A percentile compares a stretch with the other conserved stretches of the same genome.
These are phyloP conservation scores for Suhomyces sp. DNA, from an alignment of 805 yeast genomes.

Conservation along the genomic window DNA sequence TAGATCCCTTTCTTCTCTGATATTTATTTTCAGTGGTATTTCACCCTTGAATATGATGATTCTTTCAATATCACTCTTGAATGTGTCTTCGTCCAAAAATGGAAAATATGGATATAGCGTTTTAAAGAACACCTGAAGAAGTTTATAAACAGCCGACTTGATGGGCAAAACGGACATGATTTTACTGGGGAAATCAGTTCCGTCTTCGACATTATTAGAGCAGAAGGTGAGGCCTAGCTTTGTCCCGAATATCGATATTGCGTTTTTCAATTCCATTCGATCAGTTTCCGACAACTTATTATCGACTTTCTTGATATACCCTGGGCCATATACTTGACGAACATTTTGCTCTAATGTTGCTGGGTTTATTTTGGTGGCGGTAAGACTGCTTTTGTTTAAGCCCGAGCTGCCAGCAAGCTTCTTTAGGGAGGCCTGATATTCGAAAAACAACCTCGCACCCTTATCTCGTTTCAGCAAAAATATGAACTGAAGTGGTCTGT, in stretches of 20 bases:
- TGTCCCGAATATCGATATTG: slow-evolving; percentile 1
- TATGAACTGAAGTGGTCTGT: not conserved
- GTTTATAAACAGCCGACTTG: slow-evolving; percentile 7
- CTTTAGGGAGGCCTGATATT: slow-evolving; percentile 11
- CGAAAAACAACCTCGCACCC: slow-evolving; percentile 4
- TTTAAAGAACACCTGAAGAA: slow-evolving; percentile 17
- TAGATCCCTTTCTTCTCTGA: slow-evolving; percentile 10
- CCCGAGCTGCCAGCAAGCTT: not conserved
- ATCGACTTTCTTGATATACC: slow-evolving; percentile 6
- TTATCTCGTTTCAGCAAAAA: slow-evolving; percentile 7
- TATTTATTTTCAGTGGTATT: slow-evolving; percentile 2
- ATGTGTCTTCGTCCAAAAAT: slow-evolving; percentile 23
- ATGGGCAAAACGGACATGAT: slow-evolving; percentile 12
- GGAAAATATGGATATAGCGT: slow-evolving; percentile 25
- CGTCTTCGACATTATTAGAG: not conserved
- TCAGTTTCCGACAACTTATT: slow-evolving; percentile 6
- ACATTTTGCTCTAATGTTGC: not conserved
- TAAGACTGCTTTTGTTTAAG: not conserved
- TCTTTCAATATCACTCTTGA: slow-evolving; percentile 7
- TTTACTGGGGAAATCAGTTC: not conserved
- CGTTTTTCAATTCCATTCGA: slow-evolving; percentile 6
- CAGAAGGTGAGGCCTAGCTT: not conserved
- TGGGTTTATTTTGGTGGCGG: not conserved
- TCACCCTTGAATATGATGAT: slow-evolving; percentile 5
- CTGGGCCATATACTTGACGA: not conserved